Base-by-base conservation (phyloP, 2,329 filamentous ascomycete species). In the Penicillium sp. region DNA sequence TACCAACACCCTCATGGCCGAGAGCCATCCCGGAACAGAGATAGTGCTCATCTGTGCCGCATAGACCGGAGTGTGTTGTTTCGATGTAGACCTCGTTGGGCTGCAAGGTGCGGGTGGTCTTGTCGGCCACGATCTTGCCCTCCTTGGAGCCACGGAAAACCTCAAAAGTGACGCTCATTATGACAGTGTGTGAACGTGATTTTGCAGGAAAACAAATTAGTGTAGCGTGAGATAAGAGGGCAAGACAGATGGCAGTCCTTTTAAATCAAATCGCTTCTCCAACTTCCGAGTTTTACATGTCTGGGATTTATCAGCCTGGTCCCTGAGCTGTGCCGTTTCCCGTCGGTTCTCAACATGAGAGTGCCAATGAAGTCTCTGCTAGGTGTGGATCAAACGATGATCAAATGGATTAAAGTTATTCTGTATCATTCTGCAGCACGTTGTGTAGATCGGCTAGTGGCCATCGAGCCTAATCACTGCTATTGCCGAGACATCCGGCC, bases 1-100 rank as follows among this genome's bases (percentile, higher is more conserved):
- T 65, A 49, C 83, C 83, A 33, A 80, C 78, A 56, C 82, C 83
- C 66, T 85, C 82, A 70, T 85, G 82, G 46, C 82, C 82, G 29
- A 84, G 76, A 3, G 56, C 71, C 33, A 66, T 48, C 19, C 62
- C 62, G 15, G 66, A 60, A 21, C 62, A 58, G 46, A 69, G 41
- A 47, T 31, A 68, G 54, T 68, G 67, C 55, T 69, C 60, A 29
- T 70, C 67, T 12, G 67, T 69, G 25, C 65, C 64, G 38, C 68
- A 70, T 3, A 70, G 62, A n/a, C 68, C 67, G 21, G 68, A 70
- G 45, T 67, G 63, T 6, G 67, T 68, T 21, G 65, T 69, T 51
- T 69, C 64, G 35, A 68, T 66, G 29, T 58, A 69, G 25, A 67
- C 64, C 43, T 69, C 67, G 25, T 66, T 69, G 41, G 38, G 54